Conservation (phyloP, 306 rosid species). For the Malus fusca region DNA sequence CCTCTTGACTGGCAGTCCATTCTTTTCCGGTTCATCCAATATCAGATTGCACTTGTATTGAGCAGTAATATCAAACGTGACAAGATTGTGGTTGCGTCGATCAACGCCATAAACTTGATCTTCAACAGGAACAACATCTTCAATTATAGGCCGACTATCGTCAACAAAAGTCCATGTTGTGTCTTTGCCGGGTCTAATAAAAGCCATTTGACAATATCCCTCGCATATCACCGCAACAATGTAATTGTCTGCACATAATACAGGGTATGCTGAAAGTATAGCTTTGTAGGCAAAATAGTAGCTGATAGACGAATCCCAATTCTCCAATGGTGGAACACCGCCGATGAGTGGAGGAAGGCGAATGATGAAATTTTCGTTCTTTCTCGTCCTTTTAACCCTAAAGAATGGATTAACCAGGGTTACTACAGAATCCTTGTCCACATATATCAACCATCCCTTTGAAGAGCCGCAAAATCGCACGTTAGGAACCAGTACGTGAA, state of each 20-base stretch:
- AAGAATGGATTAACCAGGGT: neutral
- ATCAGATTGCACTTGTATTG: neutral
- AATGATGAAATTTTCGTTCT: neutral
- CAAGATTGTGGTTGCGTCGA: neutral
- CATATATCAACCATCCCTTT: neutral
- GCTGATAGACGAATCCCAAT: neutral
- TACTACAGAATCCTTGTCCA: neutral
- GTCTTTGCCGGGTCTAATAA: neutral
- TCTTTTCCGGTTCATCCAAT: no score
- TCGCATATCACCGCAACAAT: neutral
- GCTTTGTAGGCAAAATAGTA: neutral
- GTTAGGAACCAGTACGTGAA: neutral
- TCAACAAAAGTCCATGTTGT: neutral
- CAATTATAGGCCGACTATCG: neutral
- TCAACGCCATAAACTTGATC: neutral
- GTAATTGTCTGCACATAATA: neutral
- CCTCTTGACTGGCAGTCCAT: neutral
- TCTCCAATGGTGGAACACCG: neutral
- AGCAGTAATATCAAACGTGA: neutral
- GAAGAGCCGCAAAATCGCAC: neutral
- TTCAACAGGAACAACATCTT: neutral
- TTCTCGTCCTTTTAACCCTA: neutral
- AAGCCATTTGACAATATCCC: neutral
- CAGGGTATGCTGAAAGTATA: neutral
- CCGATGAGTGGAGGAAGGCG: neutral